These are phyloP conservation scores for Didymella exigua DNA, from an alignment of 2,329 filamentous ascomycete species.

Conservation along the genomic window DNA sequence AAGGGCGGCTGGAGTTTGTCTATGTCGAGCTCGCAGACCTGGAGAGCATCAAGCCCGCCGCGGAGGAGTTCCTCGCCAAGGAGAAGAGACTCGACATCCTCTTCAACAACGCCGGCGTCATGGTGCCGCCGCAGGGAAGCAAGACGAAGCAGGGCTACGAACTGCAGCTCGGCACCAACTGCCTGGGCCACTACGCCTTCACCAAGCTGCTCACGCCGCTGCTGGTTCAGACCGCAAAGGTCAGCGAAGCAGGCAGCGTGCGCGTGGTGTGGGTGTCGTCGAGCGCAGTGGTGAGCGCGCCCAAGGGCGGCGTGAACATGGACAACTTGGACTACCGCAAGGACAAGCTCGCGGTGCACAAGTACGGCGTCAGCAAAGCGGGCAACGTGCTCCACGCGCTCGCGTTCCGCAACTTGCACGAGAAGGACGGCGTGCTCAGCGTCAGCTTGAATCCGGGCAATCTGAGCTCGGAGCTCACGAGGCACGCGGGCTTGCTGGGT, in stretches of 20 bases:
- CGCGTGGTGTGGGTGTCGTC: constrained; percentile 45
- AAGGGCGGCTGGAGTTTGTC: constrained; percentile 29
- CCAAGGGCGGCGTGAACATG: constrained; percentile 25
- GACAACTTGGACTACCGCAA: constrained; percentile 23
- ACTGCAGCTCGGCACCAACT: constrained; percentile 49
- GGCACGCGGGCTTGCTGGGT: constrained; percentile 29
- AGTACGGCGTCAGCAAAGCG: constrained; percentile 35
- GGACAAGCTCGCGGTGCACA: constrained; percentile 8
- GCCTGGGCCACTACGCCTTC: constrained; percentile 50
- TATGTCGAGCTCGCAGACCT: constrained; percentile 53
- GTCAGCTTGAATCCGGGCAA: constrained; percentile 51
- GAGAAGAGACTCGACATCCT: constrained; percentile 54
- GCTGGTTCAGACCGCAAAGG: constrained; percentile 39
- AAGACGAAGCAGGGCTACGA: constrained; percentile 34
- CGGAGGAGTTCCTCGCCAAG: constrained; percentile 43
- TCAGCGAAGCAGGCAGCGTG: constrained; percentile 29
- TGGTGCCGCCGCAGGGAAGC: constrained; percentile 32
- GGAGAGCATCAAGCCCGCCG: constrained; percentile 44
- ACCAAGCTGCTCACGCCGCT: constrained; percentile 48
- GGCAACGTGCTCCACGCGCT: constrained; percentile 38
- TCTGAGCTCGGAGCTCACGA: constrained; percentile 36
- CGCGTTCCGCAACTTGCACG: constrained; percentile 25
- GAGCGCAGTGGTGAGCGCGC: constrained; percentile 17
- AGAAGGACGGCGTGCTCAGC: constrained; percentile 25
- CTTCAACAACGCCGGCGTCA: constrained; percentile 46